phyloP scores from a whole-genome alignment of 2,329 filamentous ascomycete genomes.

The Fusarium sp. region DNA sequence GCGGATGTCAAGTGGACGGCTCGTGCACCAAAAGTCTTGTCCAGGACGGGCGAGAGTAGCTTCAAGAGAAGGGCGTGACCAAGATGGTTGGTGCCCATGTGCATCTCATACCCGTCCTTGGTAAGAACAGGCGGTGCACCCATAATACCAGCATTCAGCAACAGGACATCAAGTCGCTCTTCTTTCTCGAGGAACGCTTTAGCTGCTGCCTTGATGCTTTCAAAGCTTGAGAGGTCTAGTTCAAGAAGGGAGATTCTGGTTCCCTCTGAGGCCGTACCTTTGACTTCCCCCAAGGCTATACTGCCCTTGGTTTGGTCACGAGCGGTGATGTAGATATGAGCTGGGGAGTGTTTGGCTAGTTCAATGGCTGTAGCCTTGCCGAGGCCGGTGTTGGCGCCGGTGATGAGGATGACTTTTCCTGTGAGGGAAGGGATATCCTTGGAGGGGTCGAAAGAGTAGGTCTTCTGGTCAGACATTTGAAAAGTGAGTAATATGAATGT shows the following conservation, averaged over 20 bases:
- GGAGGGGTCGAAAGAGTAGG: rapidly evolving
- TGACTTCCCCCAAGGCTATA: rapidly evolving
- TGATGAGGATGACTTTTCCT: not conserved
- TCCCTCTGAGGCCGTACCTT: rapidly evolving
- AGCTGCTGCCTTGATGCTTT: not conserved
- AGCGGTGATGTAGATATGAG: not conserved
- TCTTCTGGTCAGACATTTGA: not conserved
- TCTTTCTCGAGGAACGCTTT: not conserved
- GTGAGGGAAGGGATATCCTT: not conserved
- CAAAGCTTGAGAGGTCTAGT: not conserved
- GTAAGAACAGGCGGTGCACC: not conserved
- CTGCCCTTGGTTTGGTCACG: not conserved
- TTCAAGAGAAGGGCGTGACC: not conserved
- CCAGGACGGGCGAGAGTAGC: not conserved
- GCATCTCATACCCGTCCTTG: constrained; percentile 8
- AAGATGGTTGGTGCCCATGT: constrained; percentile 10
- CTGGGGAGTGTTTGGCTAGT: not conserved
- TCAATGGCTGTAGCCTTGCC: constrained; percentile 10
- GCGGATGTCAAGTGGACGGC: not conserved
- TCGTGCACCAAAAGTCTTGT: not conserved
- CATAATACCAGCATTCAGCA: constrained; percentile 9
- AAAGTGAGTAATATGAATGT: rapidly evolving
- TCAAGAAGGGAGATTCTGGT: rapidly evolving
- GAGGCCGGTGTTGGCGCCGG: not conserved
- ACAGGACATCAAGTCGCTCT: not conserved